Evolutionary conservation across 2,329 filamentous ascomycete genomes (phyloP).

Genomic region (Colletotrichum godetiae): DNA sequence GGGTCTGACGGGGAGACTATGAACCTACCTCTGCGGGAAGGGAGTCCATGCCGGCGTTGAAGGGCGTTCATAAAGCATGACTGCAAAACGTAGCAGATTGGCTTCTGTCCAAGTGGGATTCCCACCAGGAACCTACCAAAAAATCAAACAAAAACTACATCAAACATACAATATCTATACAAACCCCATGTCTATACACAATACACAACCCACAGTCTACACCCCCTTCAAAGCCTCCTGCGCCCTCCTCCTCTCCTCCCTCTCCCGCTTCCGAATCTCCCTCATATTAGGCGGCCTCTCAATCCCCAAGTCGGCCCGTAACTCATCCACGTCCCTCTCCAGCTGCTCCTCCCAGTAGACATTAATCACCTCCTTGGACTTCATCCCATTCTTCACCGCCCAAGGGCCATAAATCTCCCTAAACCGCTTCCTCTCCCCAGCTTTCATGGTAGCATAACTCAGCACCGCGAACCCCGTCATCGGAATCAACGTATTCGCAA

Average conservation of each 20-base stretch:
- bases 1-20: background rate
- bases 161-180: constrained; percentile 26
- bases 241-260: constrained; percentile 74
- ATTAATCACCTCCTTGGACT: constrained; percentile 86
- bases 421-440: constrained; percentile 82
- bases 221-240: constrained; percentile 55
- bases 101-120: constrained; percentile 12
- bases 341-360: constrained; percentile 98
- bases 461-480: constrained; percentile 93
- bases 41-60: constrained; percentile 22
- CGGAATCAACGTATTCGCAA: constrained; percentile 90
- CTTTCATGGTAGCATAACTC: constrained; percentile 87
- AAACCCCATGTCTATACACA: background rate
- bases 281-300: constrained; percentile 90
- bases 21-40: background rate
- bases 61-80: constrained; percentile 28
- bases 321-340: constrained; percentile 81
- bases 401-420: constrained; percentile 85
- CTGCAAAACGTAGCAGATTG: constrained; percentile 22
- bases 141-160: constrained; percentile 5
- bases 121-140: background rate
- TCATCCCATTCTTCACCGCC: constrained; percentile 86
- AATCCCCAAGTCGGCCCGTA: constrained; percentile 82
- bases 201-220: background rate
- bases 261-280: constrained; percentile 76